Evolutionary conservation across 352 stramenopile genomes (phyloP).

Genomic region (Aphanomyces stellatus): DNA sequence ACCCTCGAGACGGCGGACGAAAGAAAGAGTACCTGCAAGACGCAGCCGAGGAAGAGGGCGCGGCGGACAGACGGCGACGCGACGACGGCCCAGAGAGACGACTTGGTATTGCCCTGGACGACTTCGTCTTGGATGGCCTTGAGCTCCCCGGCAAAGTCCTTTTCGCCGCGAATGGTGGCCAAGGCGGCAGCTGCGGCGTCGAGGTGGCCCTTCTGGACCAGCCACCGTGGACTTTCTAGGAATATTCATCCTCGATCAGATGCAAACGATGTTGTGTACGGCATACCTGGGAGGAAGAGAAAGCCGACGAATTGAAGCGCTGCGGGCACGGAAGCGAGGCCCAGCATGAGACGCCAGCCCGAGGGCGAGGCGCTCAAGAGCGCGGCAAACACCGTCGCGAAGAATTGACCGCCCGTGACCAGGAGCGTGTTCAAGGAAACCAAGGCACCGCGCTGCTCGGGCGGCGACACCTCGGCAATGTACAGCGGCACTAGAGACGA

Average conservation of each 20-base stretch:
- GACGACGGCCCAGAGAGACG: constrained; percentile 24
- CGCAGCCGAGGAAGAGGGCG: constrained; percentile 47
- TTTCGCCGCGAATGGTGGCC: constrained; percentile 40
- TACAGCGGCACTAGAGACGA: constrained; percentile 47
- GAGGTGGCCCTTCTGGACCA: constrained; percentile 38
- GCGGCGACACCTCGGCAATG: constrained; percentile 62
- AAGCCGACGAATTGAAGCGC: constrained; percentile 66
- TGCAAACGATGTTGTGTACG: neutral
- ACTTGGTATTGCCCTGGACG: constrained; percentile 9
- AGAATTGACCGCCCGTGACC: constrained; percentile 71
- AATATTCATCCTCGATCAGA: neutral
- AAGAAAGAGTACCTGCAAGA: constrained; percentile 45
- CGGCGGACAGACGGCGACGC: constrained; percentile 29
- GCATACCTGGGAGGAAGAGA: constrained; percentile 34
- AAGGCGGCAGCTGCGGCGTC: constrained; percentile 38
- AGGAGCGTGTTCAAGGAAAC: constrained; percentile 74
- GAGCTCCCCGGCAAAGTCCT: constrained; percentile 45
- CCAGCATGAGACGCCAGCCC: constrained; percentile 78
- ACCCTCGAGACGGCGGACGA: too few species aligned
- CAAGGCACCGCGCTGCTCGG: constrained; percentile 49
- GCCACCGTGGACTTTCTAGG: constrained; percentile 52
- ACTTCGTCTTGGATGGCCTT: constrained; percentile 50
- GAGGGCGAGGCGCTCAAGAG: constrained; percentile 38
- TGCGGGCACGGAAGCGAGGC: constrained; percentile 50
- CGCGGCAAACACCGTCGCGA: constrained; percentile 54